Base-by-base conservation (phyloP, 2,329 filamentous ascomycete genomes). In the Lachnellula arida region DNA sequence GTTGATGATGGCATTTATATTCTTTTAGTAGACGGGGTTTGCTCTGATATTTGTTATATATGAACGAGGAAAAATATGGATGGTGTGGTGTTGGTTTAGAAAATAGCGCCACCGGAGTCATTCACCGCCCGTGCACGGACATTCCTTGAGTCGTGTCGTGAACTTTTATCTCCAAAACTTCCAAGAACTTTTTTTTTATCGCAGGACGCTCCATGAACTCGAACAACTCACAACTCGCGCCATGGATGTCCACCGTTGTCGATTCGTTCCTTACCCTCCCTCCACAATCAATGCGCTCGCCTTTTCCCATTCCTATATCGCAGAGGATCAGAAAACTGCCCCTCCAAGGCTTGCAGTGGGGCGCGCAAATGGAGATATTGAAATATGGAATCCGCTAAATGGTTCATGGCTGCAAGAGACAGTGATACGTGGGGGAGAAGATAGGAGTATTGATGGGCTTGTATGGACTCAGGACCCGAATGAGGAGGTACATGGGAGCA, bases 201-300 rank as follows among this genome's bases (percentile, higher is more conserved):
- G n/a, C 22, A 34, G 28, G 43, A 37, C 46, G 11, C 14, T 50
- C n/a, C 9, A 40, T 19, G 35, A 48, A 28, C 34, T 39, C 37
- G 22, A 49, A 35, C 52, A 49, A 25, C 50, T n/a, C 35, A 17
- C 35, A 32, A 37, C 39, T 46, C 22, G 53, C 62, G 55, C 59
- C 57, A 97, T 97, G 93, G 93, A 97, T 75, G 87, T 99, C 71
- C 94, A 99, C 78, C 90, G 94, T 68, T 96, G 92, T 70, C 90
- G 94, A 70, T 99, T 99, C 75, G 88, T 99, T 65, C 89, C 89
- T 42, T 97, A 89, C 74, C 91, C 91, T 62, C 88, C 91, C 7
- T 91, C 91, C 58, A 87, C 91, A 56, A 97, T 99, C 74, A 97
- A 96, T 75, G 87, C 91, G 61, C 83, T 97, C 70, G 91, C 93